Conservation (phyloP, 73 alveolate genomes). For the Tetrahymena elliotti region DNA sequence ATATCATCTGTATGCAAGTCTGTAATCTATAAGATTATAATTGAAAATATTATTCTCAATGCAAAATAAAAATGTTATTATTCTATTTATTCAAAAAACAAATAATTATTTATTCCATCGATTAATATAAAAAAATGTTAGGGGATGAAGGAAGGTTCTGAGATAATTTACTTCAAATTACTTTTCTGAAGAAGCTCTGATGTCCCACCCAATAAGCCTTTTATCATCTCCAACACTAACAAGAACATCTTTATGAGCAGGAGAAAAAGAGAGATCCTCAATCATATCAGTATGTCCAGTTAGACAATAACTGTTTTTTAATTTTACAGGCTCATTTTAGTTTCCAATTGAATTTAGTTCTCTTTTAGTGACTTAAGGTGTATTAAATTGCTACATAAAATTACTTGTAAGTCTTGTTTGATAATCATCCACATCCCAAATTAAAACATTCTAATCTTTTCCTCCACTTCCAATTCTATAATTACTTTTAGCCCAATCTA, state of each 20-base stretch:
- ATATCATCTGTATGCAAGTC: constrained; percentile 23
- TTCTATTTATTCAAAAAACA: no score
- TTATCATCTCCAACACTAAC: constrained; percentile 6
- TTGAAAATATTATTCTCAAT: background rate
- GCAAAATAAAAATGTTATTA: background rate
- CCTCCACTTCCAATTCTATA: constrained; percentile 43
- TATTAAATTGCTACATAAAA: background rate
- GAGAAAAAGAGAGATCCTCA: background rate
- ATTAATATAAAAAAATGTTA: background rate
- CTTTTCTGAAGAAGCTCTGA: background rate
- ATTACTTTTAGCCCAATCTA: constrained; percentile 28
- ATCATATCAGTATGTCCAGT: constrained; percentile 4
- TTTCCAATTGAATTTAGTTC: constrained; percentile 26
- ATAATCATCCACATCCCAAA: constrained; percentile 44
- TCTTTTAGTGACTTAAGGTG: constrained; percentile 14
- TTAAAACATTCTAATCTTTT: constrained; percentile 17
- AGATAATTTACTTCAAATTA: background rate
- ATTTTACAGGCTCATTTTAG: background rate
- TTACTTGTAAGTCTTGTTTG: constrained; percentile 16
- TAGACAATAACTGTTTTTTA: background rate
- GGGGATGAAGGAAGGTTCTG: background rate
- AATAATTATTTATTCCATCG: background rate
- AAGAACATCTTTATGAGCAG: constrained; percentile 22
- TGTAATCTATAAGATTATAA: background rate
- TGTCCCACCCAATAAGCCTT: background rate